Conservation (phyloP, 257 asterid species). For the Ocimum tenuiflorum region DNA sequence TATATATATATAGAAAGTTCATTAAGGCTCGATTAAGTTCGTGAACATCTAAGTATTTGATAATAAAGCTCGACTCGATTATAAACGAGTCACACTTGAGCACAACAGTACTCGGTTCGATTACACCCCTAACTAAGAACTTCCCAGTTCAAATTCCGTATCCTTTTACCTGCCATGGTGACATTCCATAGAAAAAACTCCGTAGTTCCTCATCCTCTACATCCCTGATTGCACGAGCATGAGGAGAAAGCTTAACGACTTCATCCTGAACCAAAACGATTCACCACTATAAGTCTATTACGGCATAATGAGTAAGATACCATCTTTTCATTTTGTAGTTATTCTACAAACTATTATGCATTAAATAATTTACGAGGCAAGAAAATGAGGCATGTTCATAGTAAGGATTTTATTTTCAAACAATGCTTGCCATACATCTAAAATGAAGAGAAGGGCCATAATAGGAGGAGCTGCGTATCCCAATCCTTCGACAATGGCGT, state of each 20-base stretch:
- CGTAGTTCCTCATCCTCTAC: conserved; percentile 90
- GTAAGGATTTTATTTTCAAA: neutral
- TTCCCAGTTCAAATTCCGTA: neutral
- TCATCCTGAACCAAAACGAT: conserved; percentile 50
- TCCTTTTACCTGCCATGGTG: conserved; percentile 89
- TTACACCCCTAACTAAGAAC: no score
- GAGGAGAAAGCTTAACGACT: conserved; percentile 89
- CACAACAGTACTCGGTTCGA: no score
- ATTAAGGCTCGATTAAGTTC: no score
- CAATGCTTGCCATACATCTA: conserved; percentile 52
- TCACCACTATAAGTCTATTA: neutral
- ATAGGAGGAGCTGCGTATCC: conserved; percentile 98
- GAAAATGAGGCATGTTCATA: neutral
- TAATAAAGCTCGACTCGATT: no score
- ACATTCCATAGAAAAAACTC: conserved; percentile 87
- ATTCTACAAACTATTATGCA: neutral
- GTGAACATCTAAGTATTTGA: no score
- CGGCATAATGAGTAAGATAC: neutral
- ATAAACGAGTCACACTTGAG: no score
- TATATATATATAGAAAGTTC: no score
- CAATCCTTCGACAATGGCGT: conserved; percentile 79
- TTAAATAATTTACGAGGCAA: neutral
- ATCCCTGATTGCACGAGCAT: conserved; percentile 96
- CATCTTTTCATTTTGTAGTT: no score
- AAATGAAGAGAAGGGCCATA: conserved; percentile 85